Conservation (phyloP, 257 asterid genomes). For the Voacanga thouarsii region DNA sequence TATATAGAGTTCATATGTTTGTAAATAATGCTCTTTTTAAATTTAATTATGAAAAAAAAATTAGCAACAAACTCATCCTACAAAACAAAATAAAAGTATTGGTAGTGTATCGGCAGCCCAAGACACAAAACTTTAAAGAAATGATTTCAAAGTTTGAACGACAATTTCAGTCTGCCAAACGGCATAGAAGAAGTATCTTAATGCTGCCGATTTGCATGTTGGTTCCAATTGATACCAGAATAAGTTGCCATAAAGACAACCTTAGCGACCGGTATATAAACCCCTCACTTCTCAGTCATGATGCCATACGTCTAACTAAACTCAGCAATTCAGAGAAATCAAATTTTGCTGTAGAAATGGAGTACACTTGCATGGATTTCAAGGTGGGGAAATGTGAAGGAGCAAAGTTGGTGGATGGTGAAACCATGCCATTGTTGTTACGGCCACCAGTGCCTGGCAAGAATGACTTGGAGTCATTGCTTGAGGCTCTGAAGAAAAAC, state of each 20-base stretch:
- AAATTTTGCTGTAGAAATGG: constrained; percentile 29
- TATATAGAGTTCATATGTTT: no score
- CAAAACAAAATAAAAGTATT: not conserved
- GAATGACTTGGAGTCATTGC: constrained; percentile 29
- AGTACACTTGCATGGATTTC: constrained; percentile 57
- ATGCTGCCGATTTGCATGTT: not conserved
- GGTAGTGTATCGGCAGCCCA: not conserved
- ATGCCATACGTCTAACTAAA: not conserved
- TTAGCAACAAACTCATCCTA: not conserved
- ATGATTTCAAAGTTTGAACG: not conserved
- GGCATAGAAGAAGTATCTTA: constrained; percentile 11
- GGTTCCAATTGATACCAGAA: not conserved
- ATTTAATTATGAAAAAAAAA: not conserved
- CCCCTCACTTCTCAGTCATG: not conserved
- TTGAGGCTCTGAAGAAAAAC: constrained; percentile 38
- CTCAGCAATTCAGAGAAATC: not conserved
- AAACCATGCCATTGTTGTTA: constrained; percentile 69
- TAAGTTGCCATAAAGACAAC: not conserved
- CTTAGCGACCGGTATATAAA: not conserved
- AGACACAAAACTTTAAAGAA: not conserved
- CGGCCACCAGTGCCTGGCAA: constrained; percentile 32
- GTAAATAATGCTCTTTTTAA: no score
- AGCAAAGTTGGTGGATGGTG: constrained; percentile 65
- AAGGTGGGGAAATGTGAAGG: constrained; percentile 88
- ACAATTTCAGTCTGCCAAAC: not conserved